Evolutionary conservation across 1,284 basidiomycete genomes (phyloP).

Genomic region (Apiotrichum veenhuisii): DNA sequence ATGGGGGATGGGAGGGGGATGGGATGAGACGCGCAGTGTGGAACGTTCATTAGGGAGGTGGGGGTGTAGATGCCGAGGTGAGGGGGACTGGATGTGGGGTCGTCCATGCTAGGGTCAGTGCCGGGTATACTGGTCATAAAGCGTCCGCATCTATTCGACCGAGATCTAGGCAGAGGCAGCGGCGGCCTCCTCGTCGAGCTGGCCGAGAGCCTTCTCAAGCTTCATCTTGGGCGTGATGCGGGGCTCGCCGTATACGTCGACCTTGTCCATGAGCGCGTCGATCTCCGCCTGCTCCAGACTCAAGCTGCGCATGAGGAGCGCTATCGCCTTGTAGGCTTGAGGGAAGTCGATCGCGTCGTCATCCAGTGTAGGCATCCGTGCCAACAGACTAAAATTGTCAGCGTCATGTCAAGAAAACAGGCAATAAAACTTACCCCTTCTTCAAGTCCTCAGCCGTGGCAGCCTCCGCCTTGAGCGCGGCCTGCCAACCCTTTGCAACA

Average conservation of each 20-base stretch:
- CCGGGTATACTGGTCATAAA: slow-evolving; percentile 7
- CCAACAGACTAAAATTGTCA: slow-evolving; percentile 56
- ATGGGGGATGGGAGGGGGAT: not conserved
- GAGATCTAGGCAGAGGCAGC: slow-evolving; percentile 10
- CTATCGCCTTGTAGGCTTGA: slow-evolving; percentile 73
- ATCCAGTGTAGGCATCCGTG: slow-evolving; percentile 70
- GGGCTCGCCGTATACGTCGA: slow-evolving; percentile 42
- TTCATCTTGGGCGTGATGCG: slow-evolving; percentile 42
- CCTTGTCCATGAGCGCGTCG: slow-evolving; percentile 53
- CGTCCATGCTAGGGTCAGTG: slow-evolving; percentile 14
- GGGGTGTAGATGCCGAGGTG: not conserved
- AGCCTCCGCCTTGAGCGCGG: slow-evolving; percentile 57
- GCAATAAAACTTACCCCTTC: slow-evolving; percentile 46
- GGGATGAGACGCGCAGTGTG: not conserved
- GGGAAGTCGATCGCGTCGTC: slow-evolving; percentile 87
- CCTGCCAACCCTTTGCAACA: slow-evolving; percentile 58
- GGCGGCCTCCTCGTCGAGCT: slow-evolving; percentile 37
- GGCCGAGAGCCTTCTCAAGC: slow-evolving; percentile 36
- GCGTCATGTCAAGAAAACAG: not conserved
- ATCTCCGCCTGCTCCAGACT: slow-evolving; percentile 56
- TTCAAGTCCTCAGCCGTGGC: slow-evolving; percentile 59
- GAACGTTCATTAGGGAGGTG: not conserved
- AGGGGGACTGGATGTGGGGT: not conserved
- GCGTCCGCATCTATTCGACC: slow-evolving; percentile 5
- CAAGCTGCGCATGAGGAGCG: slow-evolving; percentile 65